Conservation (phyloP, 192 early-diverging fungal species). For the Gonapodya prolifera region DNA sequence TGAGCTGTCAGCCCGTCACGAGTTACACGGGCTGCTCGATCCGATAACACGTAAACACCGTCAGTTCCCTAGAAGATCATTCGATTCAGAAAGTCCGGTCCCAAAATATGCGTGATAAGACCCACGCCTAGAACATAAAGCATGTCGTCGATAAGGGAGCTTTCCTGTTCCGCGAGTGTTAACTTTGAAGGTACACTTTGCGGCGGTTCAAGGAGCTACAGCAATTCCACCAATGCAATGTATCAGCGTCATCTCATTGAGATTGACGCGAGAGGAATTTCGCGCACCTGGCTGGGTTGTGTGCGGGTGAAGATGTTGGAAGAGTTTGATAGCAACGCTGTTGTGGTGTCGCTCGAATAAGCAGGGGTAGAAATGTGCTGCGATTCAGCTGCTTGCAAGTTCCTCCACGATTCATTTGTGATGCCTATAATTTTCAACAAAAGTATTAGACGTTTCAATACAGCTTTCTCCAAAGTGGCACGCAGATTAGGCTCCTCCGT, state of each 20-base stretch:
- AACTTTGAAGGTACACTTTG: not conserved
- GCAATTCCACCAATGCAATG: too few relatives aligned
- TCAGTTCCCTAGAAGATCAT: constrained; percentile 54
- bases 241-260: too few relatives aligned
- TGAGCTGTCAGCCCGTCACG: constrained; percentile 13
- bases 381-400: not conserved
- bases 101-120: not conserved
- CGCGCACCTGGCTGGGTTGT: not conserved
- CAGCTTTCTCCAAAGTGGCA: too few relatives aligned
- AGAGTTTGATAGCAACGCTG: not conserved
- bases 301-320: not conserved
- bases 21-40: constrained; percentile 14
- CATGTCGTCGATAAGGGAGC: constrained; percentile 66
- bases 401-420: not conserved
- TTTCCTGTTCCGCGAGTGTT: constrained; percentile 3
- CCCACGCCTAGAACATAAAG: constrained; percentile 72
- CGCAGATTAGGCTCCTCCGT: too few relatives aligned
- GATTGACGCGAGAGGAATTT: too few relatives aligned
- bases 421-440: too few relatives aligned
- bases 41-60: constrained; percentile 44
- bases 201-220: not conserved
- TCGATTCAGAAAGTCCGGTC: not conserved
- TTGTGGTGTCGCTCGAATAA: too few relatives aligned
- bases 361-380: not conserved
- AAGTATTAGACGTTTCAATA: too few relatives aligned